A percentile compares a stretch with the other conserved stretches of the same genome.
Conservation (phyloP, 2,329 filamentous ascomycete genomes). For the Fusarium sp. region DNA sequence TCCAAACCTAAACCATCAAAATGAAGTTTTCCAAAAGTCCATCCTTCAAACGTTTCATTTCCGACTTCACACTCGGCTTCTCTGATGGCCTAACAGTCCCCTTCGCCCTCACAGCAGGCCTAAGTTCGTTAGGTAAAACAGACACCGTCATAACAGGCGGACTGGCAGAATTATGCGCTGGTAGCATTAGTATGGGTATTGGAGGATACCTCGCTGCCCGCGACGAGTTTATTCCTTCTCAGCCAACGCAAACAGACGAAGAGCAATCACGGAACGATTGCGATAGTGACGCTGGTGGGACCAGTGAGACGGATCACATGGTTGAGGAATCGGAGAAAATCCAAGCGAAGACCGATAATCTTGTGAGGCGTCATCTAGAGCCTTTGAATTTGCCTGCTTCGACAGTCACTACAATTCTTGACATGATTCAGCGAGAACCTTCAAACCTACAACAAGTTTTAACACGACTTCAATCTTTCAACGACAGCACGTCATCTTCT, state of each 20-base stretch:
- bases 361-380: conserved; percentile 51
- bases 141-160: conserved; percentile 76
- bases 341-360: conserved; percentile 24
- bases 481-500: conserved; percentile 13
- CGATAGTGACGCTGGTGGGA: conserved; percentile 25
- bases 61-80: conserved; percentile 78
- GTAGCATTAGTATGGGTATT: conserved; percentile 79
- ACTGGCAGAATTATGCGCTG: conserved; percentile 76
- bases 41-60: conserved; percentile 59
- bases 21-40: conserved; percentile 47
- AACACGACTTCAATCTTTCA: conserved; percentile 34
- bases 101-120: conserved; percentile 78
- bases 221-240: conserved; percentile 46
- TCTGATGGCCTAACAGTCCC: conserved; percentile 81
- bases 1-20: too few relatives aligned
- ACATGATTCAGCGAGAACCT: conserved; percentile 43
- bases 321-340: conserved; percentile 19
- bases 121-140: conserved; percentile 70
- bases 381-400: conserved; percentile 48
- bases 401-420: conserved; percentile 44
- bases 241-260: background rate
- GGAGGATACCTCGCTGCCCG: conserved; percentile 75
- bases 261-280: conserved; percentile 43
- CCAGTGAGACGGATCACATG: conserved; percentile 9
- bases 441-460: conserved; percentile 49